These are phyloP conservation scores for Kodamaea arcana DNA, from an alignment of 1,139 yeast genomes.

Conservation along the genomic window DNA sequence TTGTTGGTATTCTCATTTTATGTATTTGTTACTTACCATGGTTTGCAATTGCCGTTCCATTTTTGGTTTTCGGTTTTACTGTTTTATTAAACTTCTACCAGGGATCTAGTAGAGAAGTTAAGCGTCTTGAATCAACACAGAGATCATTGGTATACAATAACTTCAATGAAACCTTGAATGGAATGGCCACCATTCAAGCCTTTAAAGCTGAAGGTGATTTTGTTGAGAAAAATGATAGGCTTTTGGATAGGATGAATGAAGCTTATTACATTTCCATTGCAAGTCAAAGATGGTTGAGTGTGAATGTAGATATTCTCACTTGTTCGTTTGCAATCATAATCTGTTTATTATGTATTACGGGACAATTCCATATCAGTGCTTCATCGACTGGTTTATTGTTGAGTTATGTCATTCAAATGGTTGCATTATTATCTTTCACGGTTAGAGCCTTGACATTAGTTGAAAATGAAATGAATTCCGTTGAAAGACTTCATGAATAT, in stretches of 20 bases:
- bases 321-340: conserved; percentile 36
- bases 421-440: conserved; percentile 39
- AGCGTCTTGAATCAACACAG: conserved; percentile 42
- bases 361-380: conserved; percentile 37
- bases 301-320: conserved; percentile 39
- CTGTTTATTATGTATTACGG: conserved; percentile 38
- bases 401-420: conserved; percentile 42
- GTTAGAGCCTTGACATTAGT: conserved; percentile 44
- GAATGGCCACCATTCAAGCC: conserved; percentile 42
- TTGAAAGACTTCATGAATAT: conserved; percentile 41
- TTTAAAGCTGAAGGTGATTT: conserved; percentile 30
- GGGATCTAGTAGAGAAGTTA: conserved; percentile 43
- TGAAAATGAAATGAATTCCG: conserved; percentile 47
- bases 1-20: conserved; percentile 40
- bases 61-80: conserved; percentile 28
- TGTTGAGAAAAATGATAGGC: conserved; percentile 32
- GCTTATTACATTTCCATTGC: conserved; percentile 42
- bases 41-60: conserved; percentile 45
- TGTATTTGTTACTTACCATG: conserved; percentile 44
- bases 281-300: conserved; percentile 43
- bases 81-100: conserved; percentile 39
- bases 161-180: conserved; percentile 43
- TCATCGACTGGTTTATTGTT: conserved; percentile 43
- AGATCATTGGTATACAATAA: conserved; percentile 45
- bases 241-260: conserved; percentile 39